A percentile compares a stretch with the other conserved stretches of the same genome.
Evolutionary conservation across 2,329 filamentous ascomycete species (phyloP).

Genomic region (Fusarium verticillioides): DNA sequence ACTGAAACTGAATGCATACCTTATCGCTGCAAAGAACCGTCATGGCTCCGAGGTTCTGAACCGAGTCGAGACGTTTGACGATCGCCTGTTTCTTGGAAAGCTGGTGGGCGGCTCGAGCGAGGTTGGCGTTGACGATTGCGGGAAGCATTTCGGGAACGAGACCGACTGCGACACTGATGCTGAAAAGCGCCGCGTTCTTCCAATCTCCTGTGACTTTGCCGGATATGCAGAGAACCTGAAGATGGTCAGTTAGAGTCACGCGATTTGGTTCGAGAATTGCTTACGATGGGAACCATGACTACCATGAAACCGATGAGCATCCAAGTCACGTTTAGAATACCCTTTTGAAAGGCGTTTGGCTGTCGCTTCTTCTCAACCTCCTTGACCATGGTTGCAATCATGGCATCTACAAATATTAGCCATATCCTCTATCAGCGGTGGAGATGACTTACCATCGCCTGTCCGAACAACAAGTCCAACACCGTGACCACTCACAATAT

Average conservation of each 20-base stretch:
- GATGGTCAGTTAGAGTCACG: background rate
- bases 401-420: background rate
- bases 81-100: background rate
- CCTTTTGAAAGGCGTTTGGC: background rate
- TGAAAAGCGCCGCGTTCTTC: background rate
- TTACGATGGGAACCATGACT: background rate
- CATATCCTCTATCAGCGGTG: rapidly evolving
- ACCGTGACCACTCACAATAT: background rate
- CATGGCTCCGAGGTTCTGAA: background rate
- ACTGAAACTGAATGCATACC: rapidly evolving
- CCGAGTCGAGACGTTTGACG: background rate
- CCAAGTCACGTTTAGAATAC: background rate
- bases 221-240: background rate
- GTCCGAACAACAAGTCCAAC: background rate
- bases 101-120: background rate
- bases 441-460: background rate
- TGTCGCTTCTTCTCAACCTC: background rate
- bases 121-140: slow-evolving; percentile 6
- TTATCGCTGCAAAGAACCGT: background rate
- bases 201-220: background rate
- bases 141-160: slow-evolving; percentile 1
- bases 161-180: background rate
- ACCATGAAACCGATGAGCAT: slow-evolving; percentile 7
- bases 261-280: rapidly evolving
- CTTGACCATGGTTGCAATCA: slow-evolving; percentile 2